Conservation (phyloP, 1,284 basidiomycete genomes). For the Grifola frondosa region DNA sequence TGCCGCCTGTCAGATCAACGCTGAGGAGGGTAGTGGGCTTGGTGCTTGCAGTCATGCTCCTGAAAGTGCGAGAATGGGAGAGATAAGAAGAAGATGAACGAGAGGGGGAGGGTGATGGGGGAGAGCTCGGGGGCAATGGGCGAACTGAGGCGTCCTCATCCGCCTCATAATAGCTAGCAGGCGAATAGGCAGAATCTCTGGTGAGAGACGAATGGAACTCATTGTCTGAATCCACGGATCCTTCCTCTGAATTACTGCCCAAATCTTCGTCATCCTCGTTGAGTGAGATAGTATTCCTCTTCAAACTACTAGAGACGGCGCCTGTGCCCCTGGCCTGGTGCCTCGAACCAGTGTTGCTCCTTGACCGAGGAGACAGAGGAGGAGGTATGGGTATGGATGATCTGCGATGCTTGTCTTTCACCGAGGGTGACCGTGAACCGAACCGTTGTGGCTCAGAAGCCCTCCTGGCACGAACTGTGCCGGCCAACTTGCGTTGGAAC, state of each 20-base stretch:
- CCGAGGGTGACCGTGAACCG: slow-evolving; percentile 20
- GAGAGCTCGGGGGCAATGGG: slow-evolving; percentile 81
- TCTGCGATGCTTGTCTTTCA: slow-evolving; percentile 30
- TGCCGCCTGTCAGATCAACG: slow-evolving; percentile 77
- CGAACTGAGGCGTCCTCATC: slow-evolving; percentile 89
- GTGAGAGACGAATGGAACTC: slow-evolving; percentile 55
- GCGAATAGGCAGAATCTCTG: slow-evolving; percentile 73
- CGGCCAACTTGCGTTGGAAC: slow-evolving; percentile 85
- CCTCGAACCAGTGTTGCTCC: slow-evolving; percentile 22
- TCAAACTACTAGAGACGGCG: slow-evolving; percentile 11
- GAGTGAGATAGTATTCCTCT: slow-evolving; percentile 51
- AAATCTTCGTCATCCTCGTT: slow-evolving; percentile 53
- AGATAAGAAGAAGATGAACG: slow-evolving; percentile 78
- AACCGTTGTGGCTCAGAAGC: slow-evolving; percentile 35
- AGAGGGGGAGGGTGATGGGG: slow-evolving; percentile 81
- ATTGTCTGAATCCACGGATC: slow-evolving; percentile 40
- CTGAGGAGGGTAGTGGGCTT: slow-evolving; percentile 94
- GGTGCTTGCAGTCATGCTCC: slow-evolving; percentile 84
- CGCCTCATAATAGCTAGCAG: slow-evolving; percentile 69
- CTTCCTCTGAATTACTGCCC: slow-evolving; percentile 19
- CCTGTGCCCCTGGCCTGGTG: slow-evolving; percentile 9
- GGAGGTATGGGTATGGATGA: slow-evolving; percentile 27
- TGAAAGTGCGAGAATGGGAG: slow-evolving; percentile 76
- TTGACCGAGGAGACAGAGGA: slow-evolving; percentile 19
- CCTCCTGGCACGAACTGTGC: slow-evolving; percentile 54